Conservation (phyloP, 768 basidiomycete species). For the Suillus ampliporus region DNA sequence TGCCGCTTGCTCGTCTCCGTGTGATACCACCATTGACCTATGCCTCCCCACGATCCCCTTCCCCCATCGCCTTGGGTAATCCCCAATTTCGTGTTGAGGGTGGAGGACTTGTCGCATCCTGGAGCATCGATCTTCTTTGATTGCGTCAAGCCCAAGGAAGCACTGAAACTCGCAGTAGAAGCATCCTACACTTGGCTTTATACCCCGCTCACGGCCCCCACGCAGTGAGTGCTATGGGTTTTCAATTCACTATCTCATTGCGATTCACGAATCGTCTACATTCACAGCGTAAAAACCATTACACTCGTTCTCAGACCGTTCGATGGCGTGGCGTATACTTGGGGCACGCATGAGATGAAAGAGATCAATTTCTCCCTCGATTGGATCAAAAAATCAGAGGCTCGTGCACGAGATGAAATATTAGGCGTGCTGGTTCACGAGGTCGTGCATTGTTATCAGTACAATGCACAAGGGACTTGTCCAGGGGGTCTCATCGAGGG, state of each 20-base stretch:
- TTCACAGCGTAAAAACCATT: conserved; percentile 55
- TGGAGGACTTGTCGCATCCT: conserved; percentile 65
- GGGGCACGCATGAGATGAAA: conserved; percentile 60
- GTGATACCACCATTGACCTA: not conserved
- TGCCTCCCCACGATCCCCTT: conserved; percentile 29
- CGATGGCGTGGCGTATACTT: conserved; percentile 67
- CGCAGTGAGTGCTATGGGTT: conserved; percentile 44
- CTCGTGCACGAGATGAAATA: conserved; percentile 63
- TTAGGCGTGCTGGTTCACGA: conserved; percentile 75
- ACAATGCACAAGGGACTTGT: conserved; percentile 62
- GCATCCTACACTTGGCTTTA: conserved; percentile 49
- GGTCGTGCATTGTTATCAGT: conserved; percentile 81
- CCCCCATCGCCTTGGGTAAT: conserved; percentile 51
- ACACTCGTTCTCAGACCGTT: conserved; percentile 66
- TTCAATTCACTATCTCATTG: conserved; percentile 2
- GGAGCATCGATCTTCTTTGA: conserved; percentile 63
- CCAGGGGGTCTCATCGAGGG: conserved; percentile 81
- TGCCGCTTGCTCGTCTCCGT: not conserved
- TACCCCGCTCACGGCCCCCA: conserved; percentile 51
- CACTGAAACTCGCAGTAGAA: conserved; percentile 44
- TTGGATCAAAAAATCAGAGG: conserved; percentile 54
- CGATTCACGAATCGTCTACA: conserved; percentile 2
- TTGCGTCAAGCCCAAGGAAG: conserved; percentile 48
- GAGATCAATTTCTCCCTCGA: conserved; percentile 77
- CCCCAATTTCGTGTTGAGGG: conserved; percentile 58